Conservation (phyloP, 2,329 filamentous ascomycete species). For the Alternaria ventricosa region DNA sequence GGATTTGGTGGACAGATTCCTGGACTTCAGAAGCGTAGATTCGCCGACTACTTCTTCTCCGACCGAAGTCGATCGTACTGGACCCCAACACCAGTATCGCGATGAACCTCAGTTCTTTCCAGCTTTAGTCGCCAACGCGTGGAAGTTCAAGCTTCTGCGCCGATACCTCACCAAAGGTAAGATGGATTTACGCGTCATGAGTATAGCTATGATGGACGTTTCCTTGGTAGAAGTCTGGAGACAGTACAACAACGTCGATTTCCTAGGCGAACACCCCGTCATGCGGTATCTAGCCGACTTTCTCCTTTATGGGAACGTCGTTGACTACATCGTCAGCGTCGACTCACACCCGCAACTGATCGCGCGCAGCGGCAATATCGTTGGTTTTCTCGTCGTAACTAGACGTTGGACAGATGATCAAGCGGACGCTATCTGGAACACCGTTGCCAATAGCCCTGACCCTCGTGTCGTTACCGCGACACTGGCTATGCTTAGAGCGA, state of each 20-base stretch:
- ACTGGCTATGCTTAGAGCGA: conserved; percentile 66
- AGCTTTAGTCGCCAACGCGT: conserved; percentile 66
- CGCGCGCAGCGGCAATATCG: conserved; percentile 77
- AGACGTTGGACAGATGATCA: conserved; percentile 73
- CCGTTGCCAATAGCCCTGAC: conserved; percentile 81
- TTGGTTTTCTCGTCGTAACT: conserved; percentile 86
- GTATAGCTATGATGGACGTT: conserved; percentile 74
- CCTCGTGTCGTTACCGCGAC: conserved; percentile 83
- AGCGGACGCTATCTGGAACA: conserved; percentile 83
- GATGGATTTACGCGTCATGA: conserved; percentile 87
- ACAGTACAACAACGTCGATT: conserved; percentile 55
- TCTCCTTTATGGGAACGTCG: conserved; percentile 72
- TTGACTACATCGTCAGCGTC: conserved; percentile 87
- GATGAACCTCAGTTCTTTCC: conserved; percentile 46
- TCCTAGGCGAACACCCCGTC: conserved; percentile 56
- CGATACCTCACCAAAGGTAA: conserved; percentile 81
- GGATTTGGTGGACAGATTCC: conserved; percentile 31
- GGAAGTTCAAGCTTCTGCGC: conserved; percentile 72
- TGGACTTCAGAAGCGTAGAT: conserved; percentile 31
- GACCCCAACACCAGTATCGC: conserved; percentile 22
- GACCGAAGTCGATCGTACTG: conserved; percentile 1
- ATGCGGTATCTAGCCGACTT: conserved; percentile 73
- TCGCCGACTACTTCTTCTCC: conserved; percentile 28
- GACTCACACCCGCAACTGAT: conserved; percentile 94
- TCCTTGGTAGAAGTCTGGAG: conserved; percentile 70